Percentiles rank a stretch among this genome's conserved stretches.
These are phyloP conservation scores for Lachancea dasiensis DNA, from an alignment of 805 yeast species.

Conservation along the genomic window DNA sequence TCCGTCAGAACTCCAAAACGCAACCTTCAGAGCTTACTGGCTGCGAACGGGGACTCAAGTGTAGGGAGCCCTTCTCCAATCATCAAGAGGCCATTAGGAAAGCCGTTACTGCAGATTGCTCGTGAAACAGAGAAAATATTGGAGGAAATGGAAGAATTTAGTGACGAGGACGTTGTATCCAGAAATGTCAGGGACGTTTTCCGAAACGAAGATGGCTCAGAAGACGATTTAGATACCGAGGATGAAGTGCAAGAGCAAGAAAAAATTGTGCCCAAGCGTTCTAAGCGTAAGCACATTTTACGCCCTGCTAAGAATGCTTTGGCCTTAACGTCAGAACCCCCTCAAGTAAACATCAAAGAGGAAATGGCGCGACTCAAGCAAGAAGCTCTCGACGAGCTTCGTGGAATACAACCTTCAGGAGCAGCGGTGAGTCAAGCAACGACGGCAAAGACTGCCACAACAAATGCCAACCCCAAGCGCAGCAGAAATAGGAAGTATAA, in stretches of 20 bases:
- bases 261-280: slow-evolving; percentile 1
- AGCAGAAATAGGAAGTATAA: slow-evolving; percentile 30
- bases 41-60: slow-evolving; percentile 1
- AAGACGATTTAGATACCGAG: slow-evolving; percentile 16
- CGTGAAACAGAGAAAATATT: slow-evolving; percentile 30
- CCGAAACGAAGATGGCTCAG: slow-evolving; percentile 5
- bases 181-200: slow-evolving; percentile 10
- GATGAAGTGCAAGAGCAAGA: slow-evolving; percentile 12
- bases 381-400: slow-evolving; percentile 15
- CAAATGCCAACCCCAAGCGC: slow-evolving; percentile 15
- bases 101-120: slow-evolving; percentile 24
- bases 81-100: slow-evolving; percentile 22
- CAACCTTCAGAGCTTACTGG: background rate
- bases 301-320: slow-evolving; percentile 8
- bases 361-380: slow-evolving; percentile 24
- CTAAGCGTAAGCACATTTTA: slow-evolving; percentile 8
- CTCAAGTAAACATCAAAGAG: slow-evolving; percentile 18
- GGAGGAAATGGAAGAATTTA: slow-evolving; percentile 15
- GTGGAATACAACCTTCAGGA: background rate
- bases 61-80: slow-evolving; percentile 28
- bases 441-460: background rate
- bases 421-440: slow-evolving; percentile 2
- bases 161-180: slow-evolving; percentile 9
- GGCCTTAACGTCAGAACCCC: background rate
- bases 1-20: slow-evolving; percentile 24